Conservation (phyloP, 208 protist species). For the Trypanosoma conorhini region DNA sequence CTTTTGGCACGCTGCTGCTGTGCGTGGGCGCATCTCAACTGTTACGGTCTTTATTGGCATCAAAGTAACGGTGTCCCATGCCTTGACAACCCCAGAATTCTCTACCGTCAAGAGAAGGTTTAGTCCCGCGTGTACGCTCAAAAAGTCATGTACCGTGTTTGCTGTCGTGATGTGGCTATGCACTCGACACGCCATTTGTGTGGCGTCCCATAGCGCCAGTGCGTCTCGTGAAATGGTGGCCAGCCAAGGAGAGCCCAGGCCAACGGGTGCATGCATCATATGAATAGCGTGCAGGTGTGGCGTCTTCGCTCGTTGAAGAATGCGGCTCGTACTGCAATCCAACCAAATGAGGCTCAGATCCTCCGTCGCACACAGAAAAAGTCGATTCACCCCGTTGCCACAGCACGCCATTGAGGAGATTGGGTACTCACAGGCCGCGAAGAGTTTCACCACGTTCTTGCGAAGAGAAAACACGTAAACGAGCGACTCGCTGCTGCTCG, state of each 20-base stretch:
- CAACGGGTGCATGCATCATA: neutral
- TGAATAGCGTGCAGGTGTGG: constrained; percentile 14
- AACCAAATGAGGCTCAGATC: constrained; percentile 26
- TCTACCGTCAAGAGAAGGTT: constrained; percentile 24
- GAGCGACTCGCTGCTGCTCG: constrained; percentile 6
- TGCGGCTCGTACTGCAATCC: constrained; percentile 26
- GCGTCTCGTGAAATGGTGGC: constrained; percentile 24
- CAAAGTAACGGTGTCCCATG: constrained; percentile 16
- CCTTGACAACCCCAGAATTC: constrained; percentile 11
- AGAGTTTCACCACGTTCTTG: constrained; percentile 24
- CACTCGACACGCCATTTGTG: constrained; percentile 17
- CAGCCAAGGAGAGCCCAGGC: neutral
- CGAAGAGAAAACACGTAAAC: constrained; percentile 29
- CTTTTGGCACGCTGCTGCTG: constrained; percentile 6
- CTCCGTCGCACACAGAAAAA: constrained; percentile 27
- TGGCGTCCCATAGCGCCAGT: constrained; percentile 28
- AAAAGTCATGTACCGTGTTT: constrained; percentile 10
- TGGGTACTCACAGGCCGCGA: constrained; percentile 17
- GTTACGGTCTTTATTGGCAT: constrained; percentile 3
- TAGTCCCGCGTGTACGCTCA: constrained; percentile 16
- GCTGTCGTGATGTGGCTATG: constrained; percentile 9
- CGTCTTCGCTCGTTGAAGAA: constrained; percentile 18
- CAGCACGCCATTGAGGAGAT: constrained; percentile 21
- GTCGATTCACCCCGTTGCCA: neutral
- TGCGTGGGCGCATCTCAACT: constrained; percentile 15